Evolutionary conservation across 352 stramenopile species (phyloP), one percentile per base, ranked within the genome.

Genomic region (Pythium dissimile): DNA sequence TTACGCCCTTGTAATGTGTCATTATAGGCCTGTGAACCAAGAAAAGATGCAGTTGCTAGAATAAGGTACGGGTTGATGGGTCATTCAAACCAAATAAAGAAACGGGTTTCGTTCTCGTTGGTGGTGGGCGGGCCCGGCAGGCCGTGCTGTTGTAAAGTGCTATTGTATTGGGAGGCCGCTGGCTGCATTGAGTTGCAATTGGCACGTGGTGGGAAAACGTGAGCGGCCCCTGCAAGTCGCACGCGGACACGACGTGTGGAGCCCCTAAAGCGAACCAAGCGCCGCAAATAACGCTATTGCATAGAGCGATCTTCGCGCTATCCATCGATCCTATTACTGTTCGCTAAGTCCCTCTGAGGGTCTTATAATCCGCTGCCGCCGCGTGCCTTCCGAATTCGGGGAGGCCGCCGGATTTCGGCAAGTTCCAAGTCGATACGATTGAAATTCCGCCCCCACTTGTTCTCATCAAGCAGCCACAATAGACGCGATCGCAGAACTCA

Each of bases 401-500:
- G 16, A 34, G 10, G 39, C 37, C 37, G 18, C 12, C 26, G 38
- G 38, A 27, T 39, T 24, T 12, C 31, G 37, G 23, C 20, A 11
- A 16, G n/a, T 20, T 30, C 18, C 50, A 18, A 26, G 18, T 32
- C 31, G 38, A 38, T 26, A 5, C 18, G 1, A 15, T 50, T 26
- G 43, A 50, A 35, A 27, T 50, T 50, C 43, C 43, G 43, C 20
- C n/a, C 23, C 43, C 43, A 26, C 43, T 41, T 21, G 37, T 21
- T 41, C 28, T 8, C 6, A 32, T 42, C 57, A 67, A 64, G 46
- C 65, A 47, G 63, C 47, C 62, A 78, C 57, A 43, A 75, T 80
- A 49, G 67, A 86, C 28, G 50, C 58, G 24, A 71, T 82, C 51
- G 66, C 54, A 10, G 65, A 75, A 44, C 62, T 83, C 32, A 69